These are phyloP conservation scores for Chlorociboria aeruginascens DNA, from an alignment of 495 filamentous ascomycete species.

Conservation along the genomic window DNA sequence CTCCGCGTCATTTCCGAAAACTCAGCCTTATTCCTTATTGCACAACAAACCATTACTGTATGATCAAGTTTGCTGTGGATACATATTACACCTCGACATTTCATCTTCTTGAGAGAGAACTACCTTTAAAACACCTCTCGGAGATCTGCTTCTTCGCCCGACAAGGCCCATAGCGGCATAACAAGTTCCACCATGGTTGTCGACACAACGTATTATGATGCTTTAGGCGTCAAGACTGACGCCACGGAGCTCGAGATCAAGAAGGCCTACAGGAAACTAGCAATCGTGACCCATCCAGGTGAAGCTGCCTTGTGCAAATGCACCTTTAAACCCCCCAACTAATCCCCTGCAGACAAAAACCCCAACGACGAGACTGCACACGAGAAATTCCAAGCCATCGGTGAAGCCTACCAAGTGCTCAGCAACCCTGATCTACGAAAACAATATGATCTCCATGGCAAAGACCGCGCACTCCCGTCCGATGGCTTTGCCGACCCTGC, in stretches of 20 bases:
- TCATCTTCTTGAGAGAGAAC: background rate
- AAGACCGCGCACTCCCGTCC: conserved; percentile 76
- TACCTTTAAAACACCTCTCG: background rate
- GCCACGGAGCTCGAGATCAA: conserved; percentile 96
- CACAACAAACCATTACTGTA: too few species aligned
- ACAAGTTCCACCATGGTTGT: conserved; percentile 51
- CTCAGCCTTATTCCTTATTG: too few species aligned
- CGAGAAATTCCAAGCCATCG: conserved; percentile 85
- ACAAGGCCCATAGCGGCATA: too few species aligned
- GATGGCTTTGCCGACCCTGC: conserved; percentile 92
- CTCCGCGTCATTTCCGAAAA: too few species aligned
- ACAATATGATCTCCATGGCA: conserved; percentile 93
- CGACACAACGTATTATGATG: conserved; percentile 84
- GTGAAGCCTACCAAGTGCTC: conserved; percentile 96
- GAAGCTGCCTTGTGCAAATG: conserved; percentile 2
- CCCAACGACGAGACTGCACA: conserved; percentile 92
- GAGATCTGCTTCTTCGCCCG: too few species aligned
- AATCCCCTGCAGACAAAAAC: conserved; percentile 68
- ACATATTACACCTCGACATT: too few species aligned
- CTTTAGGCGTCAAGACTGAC: conserved; percentile 72
- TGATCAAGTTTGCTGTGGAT: too few species aligned
- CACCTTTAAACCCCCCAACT: background rate
- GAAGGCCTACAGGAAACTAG: conserved; percentile 96
- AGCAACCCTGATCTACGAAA: conserved; percentile 75
- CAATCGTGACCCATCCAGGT: conserved; percentile 62